These are phyloP conservation scores for Hibiscus tridactylites DNA, from an alignment of 345 rosid genomes.

Conservation along the genomic window DNA sequence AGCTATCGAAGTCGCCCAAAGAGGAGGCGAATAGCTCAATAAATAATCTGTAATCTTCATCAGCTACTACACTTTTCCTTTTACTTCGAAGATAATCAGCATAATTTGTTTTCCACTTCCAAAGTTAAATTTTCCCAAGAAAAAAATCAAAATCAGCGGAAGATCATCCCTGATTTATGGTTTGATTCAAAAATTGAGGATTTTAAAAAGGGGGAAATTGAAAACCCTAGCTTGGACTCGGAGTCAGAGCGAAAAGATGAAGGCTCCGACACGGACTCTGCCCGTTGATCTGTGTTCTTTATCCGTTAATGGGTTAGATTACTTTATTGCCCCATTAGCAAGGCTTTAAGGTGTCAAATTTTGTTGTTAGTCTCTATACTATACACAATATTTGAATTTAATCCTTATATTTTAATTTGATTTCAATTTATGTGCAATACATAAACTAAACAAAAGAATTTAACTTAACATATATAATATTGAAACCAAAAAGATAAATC, in stretches of 20 bases:
- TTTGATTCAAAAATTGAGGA: background rate
- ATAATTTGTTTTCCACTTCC: background rate
- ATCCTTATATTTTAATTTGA: no score
- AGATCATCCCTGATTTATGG: background rate
- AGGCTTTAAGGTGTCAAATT: background rate
- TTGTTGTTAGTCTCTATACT: no score
- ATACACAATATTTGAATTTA: no score
- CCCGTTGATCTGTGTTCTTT: background rate
- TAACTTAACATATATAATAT: no score
- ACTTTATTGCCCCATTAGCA: constrained; percentile 1
- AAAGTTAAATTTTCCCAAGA: background rate
- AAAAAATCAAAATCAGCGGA: background rate
- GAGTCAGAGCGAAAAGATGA: background rate
- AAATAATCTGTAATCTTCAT: constrained; percentile 27
- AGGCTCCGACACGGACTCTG: constrained; percentile 4
- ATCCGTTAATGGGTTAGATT: background rate
- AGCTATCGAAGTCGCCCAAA: constrained; percentile 69
- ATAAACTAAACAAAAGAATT: no score
- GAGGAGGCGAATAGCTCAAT: constrained; percentile 42
- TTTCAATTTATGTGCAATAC: no score
- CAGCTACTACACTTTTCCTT: constrained; percentile 10
- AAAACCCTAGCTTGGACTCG: background rate
- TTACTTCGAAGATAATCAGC: background rate
- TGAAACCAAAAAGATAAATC: no score
- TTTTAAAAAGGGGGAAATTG: background rate